Evolutionary conservation across 139 green algal species (phyloP), one percentile per base, ranked within the genome.

Genomic region (Chlamydomonas sp.): DNA sequence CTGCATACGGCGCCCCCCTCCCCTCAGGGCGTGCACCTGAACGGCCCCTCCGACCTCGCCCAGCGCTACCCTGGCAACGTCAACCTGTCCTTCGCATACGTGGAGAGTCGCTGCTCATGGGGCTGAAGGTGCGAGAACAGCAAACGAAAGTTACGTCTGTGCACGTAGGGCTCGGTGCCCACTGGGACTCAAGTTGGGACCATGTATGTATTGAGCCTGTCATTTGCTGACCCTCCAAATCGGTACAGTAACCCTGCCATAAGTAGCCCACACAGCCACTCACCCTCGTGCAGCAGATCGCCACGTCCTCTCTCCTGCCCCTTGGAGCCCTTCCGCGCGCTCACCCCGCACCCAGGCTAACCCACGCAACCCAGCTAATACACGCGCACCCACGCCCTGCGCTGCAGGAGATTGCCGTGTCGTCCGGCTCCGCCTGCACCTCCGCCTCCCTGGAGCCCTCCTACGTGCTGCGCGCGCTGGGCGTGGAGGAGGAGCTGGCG

Each of bases 81-180:
- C 63, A 99, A 99, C 94, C 90, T 99, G 63, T 98, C 94, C 15
- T 99, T 99, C 91, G 96, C 97, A 0, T 99, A 98, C 85, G 98
- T 99, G 72, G 98, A 99, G 97, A 99, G 90, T 97, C 93, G 10
- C 92, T 99, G 67, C 95, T 99, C 77, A 99, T 99, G 98, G 98
- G 98, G 7, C 95, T 99, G 18, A 99, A 99, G 95, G 96, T 97
- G 75, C 4, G 89, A 49, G 15, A 6, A 57, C 6, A 6, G 73
- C 4, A 61, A 15, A 15, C 12, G 69, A 57, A 76, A n/a, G 12
- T 49, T n/a, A 76, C 12, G 69, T 10, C 10, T 10, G 69, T 10
- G 31, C 31, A 49, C 31, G 31, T 49, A 49, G 31, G 31, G 31
- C 31, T 49, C 31, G 31, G 31, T 49, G 31, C 31, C 31, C 31